Conservation (phyloP, 2,329 filamentous ascomycete species). For the Trichoderma harzianum region DNA sequence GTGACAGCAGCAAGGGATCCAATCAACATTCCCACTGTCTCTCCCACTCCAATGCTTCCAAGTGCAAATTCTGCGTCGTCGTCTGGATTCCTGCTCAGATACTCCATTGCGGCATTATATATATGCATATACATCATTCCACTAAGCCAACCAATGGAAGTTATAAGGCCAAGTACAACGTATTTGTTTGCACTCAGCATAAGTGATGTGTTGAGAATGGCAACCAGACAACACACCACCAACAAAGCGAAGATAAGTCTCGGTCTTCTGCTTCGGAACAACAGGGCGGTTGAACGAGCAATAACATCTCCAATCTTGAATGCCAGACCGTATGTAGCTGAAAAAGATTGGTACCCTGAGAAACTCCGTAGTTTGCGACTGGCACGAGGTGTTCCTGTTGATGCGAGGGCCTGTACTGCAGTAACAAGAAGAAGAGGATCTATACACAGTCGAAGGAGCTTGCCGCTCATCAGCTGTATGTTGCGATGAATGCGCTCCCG, state of each 20-base stretch:
- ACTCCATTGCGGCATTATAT: not conserved
- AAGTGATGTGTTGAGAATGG: not conserved
- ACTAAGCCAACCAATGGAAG: not conserved
- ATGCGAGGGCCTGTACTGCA: not conserved
- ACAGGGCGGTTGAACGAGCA: not conserved
- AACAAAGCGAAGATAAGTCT: not conserved
- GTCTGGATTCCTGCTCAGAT: not conserved
- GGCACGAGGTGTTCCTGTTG: not conserved
- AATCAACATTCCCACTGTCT: not conserved
- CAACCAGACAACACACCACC: not conserved
- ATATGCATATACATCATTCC: constrained; percentile 2
- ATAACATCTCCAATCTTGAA: not conserved
- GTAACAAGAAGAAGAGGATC: constrained; percentile 1
- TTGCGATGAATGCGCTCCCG: not conserved
- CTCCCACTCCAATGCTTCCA: not conserved
- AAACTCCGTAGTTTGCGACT: not conserved
- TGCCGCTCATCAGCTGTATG: not conserved
- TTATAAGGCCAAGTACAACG: not conserved
- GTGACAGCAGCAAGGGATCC: not conserved
- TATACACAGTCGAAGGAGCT: not conserved
- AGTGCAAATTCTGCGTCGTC: not conserved
- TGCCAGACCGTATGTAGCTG: not conserved
- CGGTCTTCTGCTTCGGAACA: not conserved
- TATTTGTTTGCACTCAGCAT: not conserved
- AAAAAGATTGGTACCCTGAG: not conserved